A percentile compares a stretch with the other conserved stretches of the same genome.
These are phyloP conservation scores for Spizellomyces sp. DNA, from an alignment of 192 early-diverging fungal species.

Conservation along the genomic window DNA sequence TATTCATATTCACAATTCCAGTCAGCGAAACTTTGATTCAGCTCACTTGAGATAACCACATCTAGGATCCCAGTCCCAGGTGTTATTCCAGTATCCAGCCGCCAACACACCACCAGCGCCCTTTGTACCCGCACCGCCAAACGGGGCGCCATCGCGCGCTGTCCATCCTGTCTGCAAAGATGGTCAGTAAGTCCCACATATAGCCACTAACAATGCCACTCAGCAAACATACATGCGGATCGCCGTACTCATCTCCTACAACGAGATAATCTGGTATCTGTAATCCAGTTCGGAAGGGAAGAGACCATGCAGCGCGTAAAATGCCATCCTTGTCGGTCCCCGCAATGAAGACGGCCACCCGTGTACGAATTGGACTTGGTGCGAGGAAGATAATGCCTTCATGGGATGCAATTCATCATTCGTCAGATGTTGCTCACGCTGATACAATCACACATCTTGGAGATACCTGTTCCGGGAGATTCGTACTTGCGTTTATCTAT, in stretches of 20 bases:
- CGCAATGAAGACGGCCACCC: constrained; percentile 47
- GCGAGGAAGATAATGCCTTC: constrained; percentile 52
- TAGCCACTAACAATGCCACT: not conserved
- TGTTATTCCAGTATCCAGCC: constrained; percentile 57
- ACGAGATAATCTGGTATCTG: constrained; percentile 53
- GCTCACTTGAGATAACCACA: constrained; percentile 47
- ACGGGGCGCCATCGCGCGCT: constrained; percentile 42
- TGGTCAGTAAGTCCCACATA: not conserved
- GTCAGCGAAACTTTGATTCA: not conserved
- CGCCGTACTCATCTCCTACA: constrained; percentile 58
- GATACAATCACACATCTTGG: not conserved
- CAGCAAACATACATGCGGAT: constrained; percentile 36
- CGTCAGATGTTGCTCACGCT: not conserved
- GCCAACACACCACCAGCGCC: constrained; percentile 54
- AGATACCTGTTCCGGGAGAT: constrained; percentile 50
- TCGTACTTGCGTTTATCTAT: constrained; percentile 47
- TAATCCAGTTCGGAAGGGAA: constrained; percentile 56
- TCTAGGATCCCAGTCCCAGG: constrained; percentile 45
- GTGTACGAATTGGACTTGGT: constrained; percentile 45
- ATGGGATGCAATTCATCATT: not conserved
- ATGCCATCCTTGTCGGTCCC: constrained; percentile 50
- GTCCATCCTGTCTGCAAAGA: constrained; percentile 48
- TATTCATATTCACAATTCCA: not conserved
- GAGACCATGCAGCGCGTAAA: constrained; percentile 45
- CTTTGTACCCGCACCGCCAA: constrained; percentile 49